A percentile compares a stretch with the other conserved stretches of the same genome.
These are phyloP conservation scores for Excoecaria cochinchinensis DNA, from an alignment of 345 rosid genomes.

Conservation along the genomic window DNA sequence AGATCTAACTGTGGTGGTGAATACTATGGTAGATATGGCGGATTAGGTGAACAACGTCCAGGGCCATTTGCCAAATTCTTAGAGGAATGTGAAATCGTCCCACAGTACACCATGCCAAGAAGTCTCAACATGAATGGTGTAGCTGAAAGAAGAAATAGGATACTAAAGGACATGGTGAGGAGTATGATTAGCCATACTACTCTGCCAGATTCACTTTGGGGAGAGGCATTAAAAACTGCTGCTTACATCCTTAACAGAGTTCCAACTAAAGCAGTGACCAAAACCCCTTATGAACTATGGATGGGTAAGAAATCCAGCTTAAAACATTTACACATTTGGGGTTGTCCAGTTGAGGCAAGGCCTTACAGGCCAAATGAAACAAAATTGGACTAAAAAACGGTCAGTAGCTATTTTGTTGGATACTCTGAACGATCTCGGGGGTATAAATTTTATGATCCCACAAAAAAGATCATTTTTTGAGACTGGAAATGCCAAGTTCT, in stretches of 20 bases:
- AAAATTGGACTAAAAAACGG: too few species aligned
- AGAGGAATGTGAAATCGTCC: not conserved
- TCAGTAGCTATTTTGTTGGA: too few species aligned
- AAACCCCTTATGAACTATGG: not conserved
- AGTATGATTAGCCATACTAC: not conserved
- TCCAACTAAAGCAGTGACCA: not conserved
- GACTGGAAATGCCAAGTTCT: not conserved
- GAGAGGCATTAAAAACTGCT: not conserved
- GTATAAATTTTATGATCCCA: not conserved
- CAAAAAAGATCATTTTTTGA: not conserved
- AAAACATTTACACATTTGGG: too few species aligned
- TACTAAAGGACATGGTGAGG: not conserved
- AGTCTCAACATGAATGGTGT: not conserved
- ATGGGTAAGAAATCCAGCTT: not conserved
- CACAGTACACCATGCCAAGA: not conserved
- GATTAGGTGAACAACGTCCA: not conserved
- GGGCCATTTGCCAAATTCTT: not conserved
- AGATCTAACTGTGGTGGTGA: not conserved
- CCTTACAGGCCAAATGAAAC: constrained; percentile 4
- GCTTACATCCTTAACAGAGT: not conserved
- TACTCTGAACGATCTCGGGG: not conserved
- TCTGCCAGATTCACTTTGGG: not conserved
- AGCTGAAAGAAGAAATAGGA: not conserved
- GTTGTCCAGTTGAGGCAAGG: not conserved
- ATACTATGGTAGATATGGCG: not conserved